Percentiles rank a stretch among this genome's conserved stretches.
Conservation (phyloP, 2,329 filamentous ascomycete species). For the Trichoderma brevicompactum region DNA sequence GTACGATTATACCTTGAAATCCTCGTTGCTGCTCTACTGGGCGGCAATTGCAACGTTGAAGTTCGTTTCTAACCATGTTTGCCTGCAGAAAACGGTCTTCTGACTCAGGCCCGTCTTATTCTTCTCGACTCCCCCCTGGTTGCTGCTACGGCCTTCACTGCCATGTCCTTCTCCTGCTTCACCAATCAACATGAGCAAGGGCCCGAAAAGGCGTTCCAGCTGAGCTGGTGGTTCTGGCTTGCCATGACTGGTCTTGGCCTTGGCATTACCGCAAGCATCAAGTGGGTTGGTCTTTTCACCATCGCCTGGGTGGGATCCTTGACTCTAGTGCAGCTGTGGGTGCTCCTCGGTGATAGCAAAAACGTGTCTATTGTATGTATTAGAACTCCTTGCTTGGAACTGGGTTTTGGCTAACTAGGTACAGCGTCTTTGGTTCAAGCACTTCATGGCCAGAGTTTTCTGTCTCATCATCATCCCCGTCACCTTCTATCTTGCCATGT, state of each 20-base stretch:
- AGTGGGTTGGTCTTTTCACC: constrained; percentile 98
- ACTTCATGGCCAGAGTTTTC: constrained; percentile 88
- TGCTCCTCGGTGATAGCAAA: constrained; percentile 85
- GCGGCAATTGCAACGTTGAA: neutral
- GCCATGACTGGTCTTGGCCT: constrained; percentile 82
- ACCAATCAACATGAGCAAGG: constrained; percentile 96
- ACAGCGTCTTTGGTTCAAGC: constrained; percentile 84
- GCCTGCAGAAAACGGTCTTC: constrained; percentile 81
- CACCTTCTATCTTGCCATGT: constrained; percentile 95
- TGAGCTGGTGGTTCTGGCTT: constrained; percentile 98
- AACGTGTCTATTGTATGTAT: constrained; percentile 75
- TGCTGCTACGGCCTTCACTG: constrained; percentile 90
- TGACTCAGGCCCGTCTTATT: constrained; percentile 94
- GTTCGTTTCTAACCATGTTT: constrained; percentile 36
- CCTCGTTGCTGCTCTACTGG: neutral
- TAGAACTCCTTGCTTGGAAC: neutral
- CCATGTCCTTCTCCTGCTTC: constrained; percentile 87
- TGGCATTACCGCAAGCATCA: constrained; percentile 91
- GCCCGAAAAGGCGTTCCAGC: constrained; percentile 81
- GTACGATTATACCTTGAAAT: constrained; percentile 54
- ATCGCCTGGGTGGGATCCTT: constrained; percentile 96
- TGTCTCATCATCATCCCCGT: constrained; percentile 88
- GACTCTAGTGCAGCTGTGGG: constrained; percentile 91
- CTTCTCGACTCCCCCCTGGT: constrained; percentile 94
- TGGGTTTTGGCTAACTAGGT: constrained; percentile 30